Base-by-base conservation (phyloP, 176 grass and related monocot genomes). In the Carex scoparia region DNA sequence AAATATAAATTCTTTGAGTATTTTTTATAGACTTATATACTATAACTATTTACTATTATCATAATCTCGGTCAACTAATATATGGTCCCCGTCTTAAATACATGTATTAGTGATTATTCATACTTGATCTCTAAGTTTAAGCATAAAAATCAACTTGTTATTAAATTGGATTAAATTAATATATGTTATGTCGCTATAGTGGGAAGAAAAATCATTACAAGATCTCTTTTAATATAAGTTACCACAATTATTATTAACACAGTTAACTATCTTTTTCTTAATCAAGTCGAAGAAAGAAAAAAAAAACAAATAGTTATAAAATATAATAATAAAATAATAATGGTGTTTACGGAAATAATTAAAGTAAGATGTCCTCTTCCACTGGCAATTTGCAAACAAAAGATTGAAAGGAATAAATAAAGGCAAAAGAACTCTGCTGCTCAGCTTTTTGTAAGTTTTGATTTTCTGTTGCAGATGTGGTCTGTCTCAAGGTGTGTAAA, bases 121-220 rank as follows among this genome's bases (percentile, higher is more conserved):
- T 55, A 76, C 72, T 76, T 76, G 48, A 55, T 55, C 48, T 53
- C 49, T 76, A 76, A 76, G 72, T 13, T 11, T 76, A 76, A 28
- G 72, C 48, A 76, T 76, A 30, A 11, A 14, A 76, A 54, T 3
- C 11, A 76, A 54, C 4, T 54, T 76, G 48, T 14, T 31, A 76
- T 76, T 30, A 76, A 75, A 76, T 76, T 76, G 4, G 46, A 10
- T 55, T 27, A 76, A 76, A 76, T 13, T 76, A 48, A 76, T 76
- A 55, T 51, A 54, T 54, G 7, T 55, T 76, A 27, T 32, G 72
- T 55, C 5, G 23, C 72, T 72, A 6, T 76, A 76, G 72, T 76
- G 54, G 72, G 72, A 55, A 76, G 72, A 76, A 76, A 76, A 76
- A 76, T 76, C 72, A 76, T 76, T 76, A 31, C 49, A 14, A 31